Base-by-base conservation (phyloP, 257 asterid genomes). In the Dorcoceras hygrometricum region DNA sequence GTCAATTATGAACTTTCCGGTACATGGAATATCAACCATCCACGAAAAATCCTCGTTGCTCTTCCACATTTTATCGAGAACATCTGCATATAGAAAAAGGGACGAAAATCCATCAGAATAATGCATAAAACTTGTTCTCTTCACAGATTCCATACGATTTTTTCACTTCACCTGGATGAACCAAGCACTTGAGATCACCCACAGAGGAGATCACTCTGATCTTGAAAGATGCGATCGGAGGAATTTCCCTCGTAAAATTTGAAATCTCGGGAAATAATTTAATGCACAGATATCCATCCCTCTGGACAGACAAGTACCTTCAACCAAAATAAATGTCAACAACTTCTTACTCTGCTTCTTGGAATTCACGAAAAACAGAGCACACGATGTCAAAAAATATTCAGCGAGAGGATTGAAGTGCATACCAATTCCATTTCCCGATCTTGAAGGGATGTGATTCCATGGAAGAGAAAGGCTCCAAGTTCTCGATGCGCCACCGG, bases 251-350 rank as follows among this genome's bases (percentile, higher is more conserved):
- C 1, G 95, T 84, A 26, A 77, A 60, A 73, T 82, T 85, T 3
- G 96, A 88, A 70, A 84, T 71, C 71, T 86, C 99, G 0, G 99
- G 99, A 77, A 75, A 90, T 76, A 93, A 27, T 68, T 85, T 93
- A 56, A 93, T 80, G 28, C 57, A 75, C 82, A 93, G 65, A 56
- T 77, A 71, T 65, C 96, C 78, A 73, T 80, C 90, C 85, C 88
- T 93, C 87, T 93, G 96, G 84, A 90, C 70, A 25, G 88, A 88
- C 70, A 93, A 83, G 75, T 86, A 94, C 99, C 99, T 93, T 81
- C 78, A 83, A 32, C 63, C 16, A 61, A 57, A 25, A 19, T 3
- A 56, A 57, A 59, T 46, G 19, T 23, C 24, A 12, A 66, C 2
- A 56, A 28, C 34, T 23, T 24, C 12, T 63, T 34, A 23, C 74